A percentile compares a stretch with the other conserved stretches of the same genome.
Evolutionary conservation across 768 basidiomycete genomes (phyloP).

Genomic region (Xanthoconium stramineum): DNA sequence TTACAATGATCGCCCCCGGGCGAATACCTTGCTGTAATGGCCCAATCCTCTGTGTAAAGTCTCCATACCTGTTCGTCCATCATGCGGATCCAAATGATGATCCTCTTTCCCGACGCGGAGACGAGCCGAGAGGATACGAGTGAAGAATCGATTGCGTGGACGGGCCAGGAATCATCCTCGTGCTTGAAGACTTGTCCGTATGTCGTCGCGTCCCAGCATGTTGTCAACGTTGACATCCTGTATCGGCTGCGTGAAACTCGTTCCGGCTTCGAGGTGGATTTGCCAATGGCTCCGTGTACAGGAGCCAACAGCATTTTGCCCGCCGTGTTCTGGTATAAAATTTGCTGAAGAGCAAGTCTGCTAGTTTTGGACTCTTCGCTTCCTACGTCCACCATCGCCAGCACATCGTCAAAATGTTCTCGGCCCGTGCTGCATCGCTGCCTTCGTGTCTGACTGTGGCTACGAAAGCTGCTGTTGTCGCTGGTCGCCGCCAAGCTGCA

Average conservation of each 20-base stretch:
- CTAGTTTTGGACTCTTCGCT: not conserved
- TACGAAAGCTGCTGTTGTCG: slow-evolving; percentile 47
- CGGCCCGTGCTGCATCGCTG: slow-evolving; percentile 24
- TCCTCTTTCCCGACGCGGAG: too few species aligned
- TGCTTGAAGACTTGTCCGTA: too few species aligned
- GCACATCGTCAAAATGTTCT: slow-evolving; percentile 26
- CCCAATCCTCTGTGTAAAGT: too few species aligned
- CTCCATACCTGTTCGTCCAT: too few species aligned
- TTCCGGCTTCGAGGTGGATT: slow-evolving; percentile 2
- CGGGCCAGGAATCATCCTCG: too few species aligned
- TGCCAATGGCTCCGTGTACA: slow-evolving; percentile 6
- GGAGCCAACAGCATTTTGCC: slow-evolving; percentile 22
- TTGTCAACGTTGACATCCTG: not conserved
- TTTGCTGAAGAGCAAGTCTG: not conserved
- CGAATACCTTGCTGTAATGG: too few species aligned
- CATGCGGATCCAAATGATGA: too few species aligned
- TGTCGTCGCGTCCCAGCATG: not conserved
- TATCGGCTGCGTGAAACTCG: not conserved
- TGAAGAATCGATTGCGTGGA: too few species aligned
- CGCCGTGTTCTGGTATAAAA: slow-evolving; percentile 1
- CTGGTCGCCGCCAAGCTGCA: slow-evolving; percentile 40
- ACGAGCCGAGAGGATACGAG: too few species aligned
- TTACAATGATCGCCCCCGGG: too few species aligned
- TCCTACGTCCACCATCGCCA: slow-evolving; percentile 3
- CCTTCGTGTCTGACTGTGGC: slow-evolving; percentile 33